Conservation (phyloP, 139 green algal species). For the Chlorella sp. region DNA sequence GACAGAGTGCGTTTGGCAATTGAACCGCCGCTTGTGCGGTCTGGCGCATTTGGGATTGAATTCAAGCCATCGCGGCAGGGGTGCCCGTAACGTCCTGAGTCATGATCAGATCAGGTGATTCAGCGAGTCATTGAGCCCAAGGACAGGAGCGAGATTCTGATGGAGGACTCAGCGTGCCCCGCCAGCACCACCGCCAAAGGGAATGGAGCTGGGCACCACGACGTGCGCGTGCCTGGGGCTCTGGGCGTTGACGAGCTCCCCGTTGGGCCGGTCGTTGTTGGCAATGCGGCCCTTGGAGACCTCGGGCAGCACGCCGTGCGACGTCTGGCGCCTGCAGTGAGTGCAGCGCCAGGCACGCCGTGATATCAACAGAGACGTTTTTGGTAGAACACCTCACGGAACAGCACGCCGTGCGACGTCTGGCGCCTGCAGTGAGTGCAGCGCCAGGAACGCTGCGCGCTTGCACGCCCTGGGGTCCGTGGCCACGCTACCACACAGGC, state of each 20-base stretch:
- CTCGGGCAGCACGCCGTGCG: constrained; percentile 42
- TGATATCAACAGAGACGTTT: neutral
- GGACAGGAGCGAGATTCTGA: too few relatives aligned
- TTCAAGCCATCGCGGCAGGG: too few relatives aligned
- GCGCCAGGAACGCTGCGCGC: neutral
- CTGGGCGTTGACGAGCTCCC: constrained; percentile 33
- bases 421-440: constrained; percentile 40
- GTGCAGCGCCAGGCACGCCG: neutral
- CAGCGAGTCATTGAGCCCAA: too few relatives aligned
- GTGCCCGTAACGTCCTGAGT: too few relatives aligned
- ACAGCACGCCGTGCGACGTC: constrained; percentile 38
- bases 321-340: constrained; percentile 38
- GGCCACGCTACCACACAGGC: neutral
- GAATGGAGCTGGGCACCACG: constrained; percentile 37
- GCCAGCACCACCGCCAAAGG: too few relatives aligned
- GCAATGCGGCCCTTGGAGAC: constrained; percentile 42
- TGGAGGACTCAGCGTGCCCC: too few relatives aligned
- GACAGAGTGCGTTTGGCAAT: too few relatives aligned
- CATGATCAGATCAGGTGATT: too few relatives aligned
- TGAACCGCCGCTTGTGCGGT: too few relatives aligned
- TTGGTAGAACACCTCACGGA: neutral
- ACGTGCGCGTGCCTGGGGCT: constrained; percentile 33
- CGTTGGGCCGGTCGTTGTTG: constrained; percentile 74
- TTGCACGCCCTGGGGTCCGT: neutral
- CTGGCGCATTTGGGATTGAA: too few relatives aligned